phyloP scores from a whole-genome alignment of 1,284 basidiomycete species.

The Cryptococcus sp. region DNA sequence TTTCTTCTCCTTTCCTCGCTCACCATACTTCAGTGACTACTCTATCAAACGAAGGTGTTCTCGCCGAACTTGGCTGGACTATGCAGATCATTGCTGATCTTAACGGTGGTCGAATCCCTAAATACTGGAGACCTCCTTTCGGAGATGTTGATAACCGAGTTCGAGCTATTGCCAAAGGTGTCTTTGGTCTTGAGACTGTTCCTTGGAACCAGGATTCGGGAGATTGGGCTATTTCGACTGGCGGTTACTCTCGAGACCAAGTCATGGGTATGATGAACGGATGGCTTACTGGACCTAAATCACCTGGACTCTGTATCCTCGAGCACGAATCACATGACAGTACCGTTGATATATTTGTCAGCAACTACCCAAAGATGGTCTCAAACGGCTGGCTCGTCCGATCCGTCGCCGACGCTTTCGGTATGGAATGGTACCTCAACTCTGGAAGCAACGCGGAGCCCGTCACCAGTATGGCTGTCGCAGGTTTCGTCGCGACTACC shows the following conservation, averaged over 20 bases:
- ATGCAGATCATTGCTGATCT: slow-evolving; percentile 46
- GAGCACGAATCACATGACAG: slow-evolving; percentile 39
- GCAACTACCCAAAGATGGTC: slow-evolving; percentile 26
- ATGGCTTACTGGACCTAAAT: slow-evolving; percentile 27
- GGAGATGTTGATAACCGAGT: slow-evolving; percentile 54
- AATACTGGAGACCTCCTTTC: slow-evolving; percentile 48
- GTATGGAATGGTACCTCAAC: slow-evolving; percentile 41
- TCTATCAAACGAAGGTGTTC: slow-evolving; percentile 54
- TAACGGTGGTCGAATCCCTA: slow-evolving; percentile 41
- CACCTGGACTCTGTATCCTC: slow-evolving; percentile 34
- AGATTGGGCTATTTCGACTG: slow-evolving; percentile 42
- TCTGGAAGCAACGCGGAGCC: slow-evolving; percentile 23
- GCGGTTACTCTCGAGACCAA: slow-evolving; percentile 27
- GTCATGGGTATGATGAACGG: slow-evolving; percentile 19
- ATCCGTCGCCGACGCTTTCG: slow-evolving; percentile 38
- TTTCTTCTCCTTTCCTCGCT: slow-evolving; percentile 2
- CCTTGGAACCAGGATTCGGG: slow-evolving; percentile 45
- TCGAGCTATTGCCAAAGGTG: slow-evolving; percentile 50
- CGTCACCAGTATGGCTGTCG: slow-evolving; percentile 26
- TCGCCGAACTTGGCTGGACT: slow-evolving; percentile 54
- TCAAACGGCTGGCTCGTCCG: slow-evolving; percentile 37
- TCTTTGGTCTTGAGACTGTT: slow-evolving; percentile 46
- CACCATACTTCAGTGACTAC: slow-evolving; percentile 46
- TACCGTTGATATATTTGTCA: slow-evolving; percentile 34
- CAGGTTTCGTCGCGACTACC: slow-evolving; percentile 1